Evolutionary conservation across 306 rosid genomes (phyloP).

Genomic region (Cucumis cinereus): DNA sequence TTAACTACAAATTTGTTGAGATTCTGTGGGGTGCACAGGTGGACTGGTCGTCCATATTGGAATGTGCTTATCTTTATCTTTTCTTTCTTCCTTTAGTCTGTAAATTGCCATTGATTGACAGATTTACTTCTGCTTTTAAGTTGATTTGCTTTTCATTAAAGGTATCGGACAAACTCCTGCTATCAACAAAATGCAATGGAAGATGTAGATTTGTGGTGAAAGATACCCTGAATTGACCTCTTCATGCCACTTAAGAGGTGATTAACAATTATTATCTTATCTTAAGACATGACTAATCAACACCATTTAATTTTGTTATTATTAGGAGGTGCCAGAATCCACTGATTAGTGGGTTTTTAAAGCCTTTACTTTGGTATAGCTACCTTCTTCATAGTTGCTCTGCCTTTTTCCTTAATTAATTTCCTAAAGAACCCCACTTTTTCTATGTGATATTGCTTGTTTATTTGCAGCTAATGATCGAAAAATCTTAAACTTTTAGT

Average conservation of each 20-base stretch:
- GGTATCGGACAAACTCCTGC: neutral
- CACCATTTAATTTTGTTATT: neutral
- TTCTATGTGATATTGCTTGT: neutral
- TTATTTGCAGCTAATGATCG: neutral
- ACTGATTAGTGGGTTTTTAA: slow-evolving; percentile 3
- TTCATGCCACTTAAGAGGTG: neutral
- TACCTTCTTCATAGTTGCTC: neutral
- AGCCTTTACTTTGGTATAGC: neutral
- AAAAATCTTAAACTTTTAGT: neutral
- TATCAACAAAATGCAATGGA: neutral
- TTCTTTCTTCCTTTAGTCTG: neutral
- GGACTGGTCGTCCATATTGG: neutral
- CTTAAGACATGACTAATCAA: slow-evolving; percentile 9
- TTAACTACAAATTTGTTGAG: neutral
- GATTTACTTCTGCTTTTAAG: neutral
- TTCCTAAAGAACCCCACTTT: neutral
- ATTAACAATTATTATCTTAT: neutral
- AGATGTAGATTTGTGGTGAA: neutral
- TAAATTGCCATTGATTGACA: neutral
- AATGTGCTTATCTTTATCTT: neutral
- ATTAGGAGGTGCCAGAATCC: slow-evolving; percentile 7
- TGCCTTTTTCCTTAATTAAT: neutral
- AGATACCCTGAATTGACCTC: neutral
- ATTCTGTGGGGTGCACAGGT: neutral
- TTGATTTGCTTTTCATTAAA: neutral